Evolutionary conservation across 371 early-diverging fungal genomes (phyloP).

Genomic region (Mucor circinelloides): DNA sequence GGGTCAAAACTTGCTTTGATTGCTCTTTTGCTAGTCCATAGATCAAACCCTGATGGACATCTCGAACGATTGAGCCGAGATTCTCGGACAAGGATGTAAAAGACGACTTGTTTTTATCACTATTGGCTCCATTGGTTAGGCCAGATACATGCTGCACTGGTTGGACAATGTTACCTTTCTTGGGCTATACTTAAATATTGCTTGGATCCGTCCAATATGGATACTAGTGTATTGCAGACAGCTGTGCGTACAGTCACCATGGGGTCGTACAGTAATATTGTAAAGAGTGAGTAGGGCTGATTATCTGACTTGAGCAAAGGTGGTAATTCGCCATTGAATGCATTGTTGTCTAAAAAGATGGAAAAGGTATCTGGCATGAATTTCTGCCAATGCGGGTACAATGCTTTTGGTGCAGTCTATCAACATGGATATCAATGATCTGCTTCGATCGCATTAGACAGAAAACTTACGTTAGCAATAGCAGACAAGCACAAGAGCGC

Average conservation of each 20-base stretch:
- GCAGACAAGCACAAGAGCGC: constrained; percentile 60
- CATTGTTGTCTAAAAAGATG: constrained; percentile 33
- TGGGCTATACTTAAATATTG: constrained; percentile 65
- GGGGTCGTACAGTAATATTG: constrained; percentile 50
- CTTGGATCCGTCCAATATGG: constrained; percentile 62
- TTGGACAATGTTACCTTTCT: constrained; percentile 40
- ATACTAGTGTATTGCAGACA: constrained; percentile 55
- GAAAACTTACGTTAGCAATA: constrained; percentile 49
- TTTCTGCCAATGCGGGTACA: constrained; percentile 62
- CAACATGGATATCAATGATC: neutral
- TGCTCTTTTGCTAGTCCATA: constrained; percentile 40
- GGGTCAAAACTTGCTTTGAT: constrained; percentile 24
- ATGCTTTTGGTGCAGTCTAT: constrained; percentile 54
- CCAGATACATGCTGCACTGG: neutral
- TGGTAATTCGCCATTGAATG: constrained; percentile 11
- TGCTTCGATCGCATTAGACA: neutral
- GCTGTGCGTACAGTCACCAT: constrained; percentile 50
- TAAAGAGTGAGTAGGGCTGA: constrained; percentile 49
- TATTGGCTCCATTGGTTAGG: neutral
- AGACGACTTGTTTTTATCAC: constrained; percentile 36
- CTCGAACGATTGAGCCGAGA: constrained; percentile 42
- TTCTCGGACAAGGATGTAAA: constrained; percentile 53
- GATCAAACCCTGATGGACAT: constrained; percentile 48
- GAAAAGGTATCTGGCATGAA: constrained; percentile 60
- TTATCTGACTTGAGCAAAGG: constrained; percentile 36